Conservation (phyloP, 148 eudicot species). For the Arctostaphylos glauca region DNA sequence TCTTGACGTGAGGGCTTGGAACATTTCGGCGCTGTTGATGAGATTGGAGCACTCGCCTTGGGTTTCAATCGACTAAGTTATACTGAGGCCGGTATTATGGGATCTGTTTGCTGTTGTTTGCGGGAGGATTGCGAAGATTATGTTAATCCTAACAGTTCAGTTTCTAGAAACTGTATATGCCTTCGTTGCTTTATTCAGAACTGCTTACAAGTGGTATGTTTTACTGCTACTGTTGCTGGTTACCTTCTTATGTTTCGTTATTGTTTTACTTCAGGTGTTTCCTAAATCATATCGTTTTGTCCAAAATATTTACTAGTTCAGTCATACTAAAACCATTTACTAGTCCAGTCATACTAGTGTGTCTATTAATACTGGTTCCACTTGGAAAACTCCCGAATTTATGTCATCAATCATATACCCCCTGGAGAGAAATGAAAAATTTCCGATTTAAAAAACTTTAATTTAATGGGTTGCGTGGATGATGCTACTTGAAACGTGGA, state of each 20-base stretch:
- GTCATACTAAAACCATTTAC: background rate
- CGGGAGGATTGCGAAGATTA: slow-evolving; percentile 74
- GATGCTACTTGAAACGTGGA: background rate
- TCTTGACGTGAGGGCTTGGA: background rate
- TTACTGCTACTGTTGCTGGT: background rate
- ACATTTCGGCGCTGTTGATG: slow-evolving; percentile 11
- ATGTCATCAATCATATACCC: background rate
- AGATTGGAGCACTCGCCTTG: slow-evolving; percentile 17
- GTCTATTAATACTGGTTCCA: background rate
- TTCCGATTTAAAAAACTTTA: background rate
- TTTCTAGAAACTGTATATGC: slow-evolving; percentile 76
- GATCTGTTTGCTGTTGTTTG: slow-evolving; percentile 86
- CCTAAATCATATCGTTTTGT: background rate
- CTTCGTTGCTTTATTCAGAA: slow-evolving; percentile 68
- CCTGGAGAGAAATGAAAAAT: background rate
- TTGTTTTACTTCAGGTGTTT: background rate
- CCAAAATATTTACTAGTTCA: background rate
- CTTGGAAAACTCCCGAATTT: background rate
- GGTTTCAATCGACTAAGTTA: slow-evolving; percentile 15
- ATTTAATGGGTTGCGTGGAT: background rate
- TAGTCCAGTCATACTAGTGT: background rate
- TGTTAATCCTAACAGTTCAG: slow-evolving; percentile 55
- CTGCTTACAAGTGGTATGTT: slow-evolving; percentile 73
- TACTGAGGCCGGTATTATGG: slow-evolving; percentile 51
- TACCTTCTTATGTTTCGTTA: background rate